Base-by-base conservation (phyloP, 371 early-diverging fungal genomes). In the Rhizopus sp. region DNA sequence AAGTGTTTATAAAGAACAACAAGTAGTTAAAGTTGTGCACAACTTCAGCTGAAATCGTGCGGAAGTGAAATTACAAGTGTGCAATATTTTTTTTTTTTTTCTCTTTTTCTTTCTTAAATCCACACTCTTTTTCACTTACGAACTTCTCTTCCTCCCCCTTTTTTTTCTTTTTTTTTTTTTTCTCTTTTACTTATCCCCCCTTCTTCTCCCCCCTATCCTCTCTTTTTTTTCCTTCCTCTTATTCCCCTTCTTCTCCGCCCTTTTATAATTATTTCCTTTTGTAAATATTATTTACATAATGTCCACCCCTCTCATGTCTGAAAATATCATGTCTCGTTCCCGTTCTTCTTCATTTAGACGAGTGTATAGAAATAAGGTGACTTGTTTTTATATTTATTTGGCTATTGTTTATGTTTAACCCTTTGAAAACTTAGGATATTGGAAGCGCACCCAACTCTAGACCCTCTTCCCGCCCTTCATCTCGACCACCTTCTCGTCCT, bases 261-360 rank as follows among this genome's bases (percentile, higher is more conserved):
- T 15, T 49, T 16, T 35, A 15, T 16, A 38, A 41, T 31, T 32
- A 42, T 40, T 23, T 30, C 38, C n/a, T 46, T 42, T 63, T 42
- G 48, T 33, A 51, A 13, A 31, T 31, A 23, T 40, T 44, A 46
- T 41, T 31, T 37, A 33, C 10, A 49, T 62, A 48, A 67, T 63
- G 68, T 52, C 68, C 40, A 56, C 57, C 34, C 55, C 58, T 52
- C 52, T 50, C 50, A 53, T 53, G 47, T 34, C 33, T 41, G 34
- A 39, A n/a, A 59, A 29, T 10, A 59, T n/a, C 40, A 30, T 42
- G 8, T 46, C 69, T 57, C 64, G 59, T 33, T 64, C 65, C 40
- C 58, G 62, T 29, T 57, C 65, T 54, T 55, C 56, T 51, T 65
- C 65, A 42, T 51, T 68, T 38, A 57, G 69, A 58, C 37, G 59